Percentiles rank a stretch among this genome's conserved stretches.
Conservation (phyloP, 2,329 filamentous ascomycete species). For the Monascus ruber region DNA sequence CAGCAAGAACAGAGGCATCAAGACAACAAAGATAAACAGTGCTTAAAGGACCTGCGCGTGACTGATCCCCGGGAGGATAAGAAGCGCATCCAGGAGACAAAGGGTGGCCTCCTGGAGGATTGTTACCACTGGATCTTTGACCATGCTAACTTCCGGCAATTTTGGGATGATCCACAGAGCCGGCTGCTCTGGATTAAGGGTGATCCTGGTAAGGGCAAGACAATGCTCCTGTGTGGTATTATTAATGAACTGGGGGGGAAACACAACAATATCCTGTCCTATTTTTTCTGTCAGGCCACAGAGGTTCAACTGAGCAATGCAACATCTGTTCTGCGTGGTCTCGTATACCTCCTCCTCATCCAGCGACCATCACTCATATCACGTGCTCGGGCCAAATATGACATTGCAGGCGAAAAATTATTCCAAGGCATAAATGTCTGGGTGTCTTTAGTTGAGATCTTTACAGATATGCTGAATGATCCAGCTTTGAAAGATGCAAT, state of each 20-base stretch:
- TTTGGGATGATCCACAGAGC: neutral
- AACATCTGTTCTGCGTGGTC: slow-evolving; percentile 30
- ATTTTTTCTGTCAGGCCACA: slow-evolving; percentile 35
- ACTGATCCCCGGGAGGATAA: no score
- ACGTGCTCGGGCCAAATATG: slow-evolving; percentile 22
- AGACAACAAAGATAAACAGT: no score
- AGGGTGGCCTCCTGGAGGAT: neutral
- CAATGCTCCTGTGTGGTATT: slow-evolving; percentile 14
- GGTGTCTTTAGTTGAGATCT: slow-evolving; percentile 25
- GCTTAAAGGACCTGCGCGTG: no score
- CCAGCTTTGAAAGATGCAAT: slow-evolving; percentile 12
- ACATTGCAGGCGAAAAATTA: slow-evolving; percentile 18
- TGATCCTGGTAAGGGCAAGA: slow-evolving; percentile 15
- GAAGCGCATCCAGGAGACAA: neutral
- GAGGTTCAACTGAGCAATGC: slow-evolving; percentile 28
- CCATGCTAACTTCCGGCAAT: neutral
- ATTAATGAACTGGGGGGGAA: slow-evolving; percentile 7
- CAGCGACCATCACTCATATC: slow-evolving; percentile 22
- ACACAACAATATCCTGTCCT: slow-evolving; percentile 5
- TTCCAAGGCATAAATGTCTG: slow-evolving; percentile 33
- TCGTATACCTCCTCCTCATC: slow-evolving; percentile 31
- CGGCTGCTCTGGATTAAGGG: slow-evolving; percentile 14
- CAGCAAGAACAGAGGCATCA: no score
- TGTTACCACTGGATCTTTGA: neutral
- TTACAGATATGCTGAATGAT: slow-evolving; percentile 31